phyloP scores from a whole-genome alignment of 164 flowering plant genomes.

The Magnolia changhungtana region DNA sequence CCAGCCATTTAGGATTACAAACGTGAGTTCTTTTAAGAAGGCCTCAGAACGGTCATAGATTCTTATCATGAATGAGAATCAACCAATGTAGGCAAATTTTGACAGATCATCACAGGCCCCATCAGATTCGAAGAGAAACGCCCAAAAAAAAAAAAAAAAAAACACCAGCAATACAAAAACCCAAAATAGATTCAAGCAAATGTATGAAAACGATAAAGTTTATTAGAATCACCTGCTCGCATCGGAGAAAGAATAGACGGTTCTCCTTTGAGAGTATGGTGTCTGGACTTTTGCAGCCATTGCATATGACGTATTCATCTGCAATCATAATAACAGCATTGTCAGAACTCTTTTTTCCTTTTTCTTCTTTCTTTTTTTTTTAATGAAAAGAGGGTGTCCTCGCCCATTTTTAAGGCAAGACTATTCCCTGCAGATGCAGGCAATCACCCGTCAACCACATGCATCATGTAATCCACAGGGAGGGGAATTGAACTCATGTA shows the following conservation, averaged over 20 bases:
- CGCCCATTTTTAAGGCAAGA: no score
- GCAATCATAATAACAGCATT: constrained; percentile 9
- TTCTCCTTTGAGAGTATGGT: constrained; percentile 86
- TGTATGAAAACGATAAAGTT: not conserved
- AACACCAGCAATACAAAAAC: not conserved
- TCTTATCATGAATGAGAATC: constrained; percentile 11
- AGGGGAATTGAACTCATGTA: no score
- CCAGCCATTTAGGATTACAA: no score
- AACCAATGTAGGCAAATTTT: constrained; percentile 13
- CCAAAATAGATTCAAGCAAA: not conserved
- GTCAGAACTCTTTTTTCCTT: no score
- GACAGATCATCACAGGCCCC: constrained; percentile 9
- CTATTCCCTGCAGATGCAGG: no score
- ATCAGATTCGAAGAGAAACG: not conserved
- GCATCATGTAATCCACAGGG: no score
- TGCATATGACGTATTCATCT: constrained; percentile 90
- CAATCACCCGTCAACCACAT: no score
- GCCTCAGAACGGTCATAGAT: constrained; percentile 4
- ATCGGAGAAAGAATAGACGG: constrained; percentile 78
- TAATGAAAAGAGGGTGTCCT: no score
- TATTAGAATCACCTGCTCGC: constrained; percentile 51
- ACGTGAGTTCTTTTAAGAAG: not conserved
- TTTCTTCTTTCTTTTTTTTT: no score
- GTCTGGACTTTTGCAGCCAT: constrained; percentile 84
- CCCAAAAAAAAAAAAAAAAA: not conserved